phyloP scores from a whole-genome alignment of 1,139 yeast genomes.

The Sugiyamaella xylanicola region DNA sequence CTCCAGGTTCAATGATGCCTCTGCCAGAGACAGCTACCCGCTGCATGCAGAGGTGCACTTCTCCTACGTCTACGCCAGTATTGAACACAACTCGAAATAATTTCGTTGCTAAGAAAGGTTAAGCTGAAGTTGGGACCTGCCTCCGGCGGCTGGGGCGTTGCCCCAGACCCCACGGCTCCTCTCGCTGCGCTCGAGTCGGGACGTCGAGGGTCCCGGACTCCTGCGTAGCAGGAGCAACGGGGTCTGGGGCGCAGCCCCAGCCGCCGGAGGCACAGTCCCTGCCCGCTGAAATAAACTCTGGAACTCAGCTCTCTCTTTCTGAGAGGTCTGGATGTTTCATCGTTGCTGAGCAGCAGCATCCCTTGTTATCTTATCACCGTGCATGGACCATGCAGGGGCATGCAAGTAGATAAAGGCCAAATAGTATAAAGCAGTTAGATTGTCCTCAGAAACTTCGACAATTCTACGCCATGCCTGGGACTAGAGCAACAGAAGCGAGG shows the following conservation, averaged over 20 bases:
- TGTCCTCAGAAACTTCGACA: no score
- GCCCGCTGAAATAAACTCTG: background rate
- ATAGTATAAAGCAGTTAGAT: background rate
- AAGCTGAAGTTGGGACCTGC: background rate
- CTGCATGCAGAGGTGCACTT: no score
- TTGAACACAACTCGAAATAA: no score
- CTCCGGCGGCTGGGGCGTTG: background rate
- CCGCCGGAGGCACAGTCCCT: background rate
- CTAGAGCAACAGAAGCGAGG: background rate
- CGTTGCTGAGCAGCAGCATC: background rate
- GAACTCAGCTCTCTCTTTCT: no score
- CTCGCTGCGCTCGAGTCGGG: background rate
- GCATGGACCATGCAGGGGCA: slow-evolving; percentile 9
- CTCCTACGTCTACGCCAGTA: no score
- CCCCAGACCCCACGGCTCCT: background rate
- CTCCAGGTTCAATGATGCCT: no score
- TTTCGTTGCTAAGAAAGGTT: no score
- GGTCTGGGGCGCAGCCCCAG: slow-evolving; percentile 1
- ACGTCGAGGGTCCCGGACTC: background rate
- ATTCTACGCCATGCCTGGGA: no score
- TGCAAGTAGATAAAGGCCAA: background rate
- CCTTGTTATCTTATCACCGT: slow-evolving; percentile 7
- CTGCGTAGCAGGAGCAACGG: background rate
- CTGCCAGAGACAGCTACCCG: no score
- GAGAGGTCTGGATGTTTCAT: no score